Conservation (phyloP, 331 rosid species). For the Spiraea crenata region DNA sequence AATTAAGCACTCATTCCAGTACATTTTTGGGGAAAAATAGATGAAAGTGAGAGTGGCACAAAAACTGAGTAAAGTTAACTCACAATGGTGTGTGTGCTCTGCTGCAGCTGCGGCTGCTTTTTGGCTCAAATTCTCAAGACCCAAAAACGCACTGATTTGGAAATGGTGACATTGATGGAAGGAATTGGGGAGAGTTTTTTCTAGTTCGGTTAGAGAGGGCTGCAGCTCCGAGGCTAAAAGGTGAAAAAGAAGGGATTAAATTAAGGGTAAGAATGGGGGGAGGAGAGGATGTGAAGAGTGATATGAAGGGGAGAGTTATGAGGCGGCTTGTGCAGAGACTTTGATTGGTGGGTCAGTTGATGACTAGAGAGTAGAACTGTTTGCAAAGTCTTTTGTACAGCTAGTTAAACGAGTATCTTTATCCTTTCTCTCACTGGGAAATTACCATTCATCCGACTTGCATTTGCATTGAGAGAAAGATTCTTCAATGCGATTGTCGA, state of each 20-base stretch:
- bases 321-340: slow-evolving; percentile 69
- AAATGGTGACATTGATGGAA: not conserved
- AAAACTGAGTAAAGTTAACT: not conserved
- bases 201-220: slow-evolving; percentile 14
- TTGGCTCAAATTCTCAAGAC: not conserved
- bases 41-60: not conserved
- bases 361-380: no score
- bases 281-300: not conserved
- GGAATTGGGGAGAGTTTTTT: not conserved
- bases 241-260: not conserved
- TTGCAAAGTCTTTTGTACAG: no score
- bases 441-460: slow-evolving; percentile 20
- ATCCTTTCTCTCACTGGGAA: not conserved
- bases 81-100: no score
- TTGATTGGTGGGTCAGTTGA: slow-evolving; percentile 42
- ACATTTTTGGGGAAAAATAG: no score
- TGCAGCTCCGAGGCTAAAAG: slow-evolving; percentile 11
- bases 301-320: slow-evolving; percentile 44
- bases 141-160: not conserved
- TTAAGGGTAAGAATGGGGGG: not conserved
- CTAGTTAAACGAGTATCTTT: no score
- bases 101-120: not conserved
- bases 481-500: no score
- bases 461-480: no score
- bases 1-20: no score